Evolutionary conservation across 345 rosid species (phyloP).

Genomic region (Camelina hispida): DNA sequence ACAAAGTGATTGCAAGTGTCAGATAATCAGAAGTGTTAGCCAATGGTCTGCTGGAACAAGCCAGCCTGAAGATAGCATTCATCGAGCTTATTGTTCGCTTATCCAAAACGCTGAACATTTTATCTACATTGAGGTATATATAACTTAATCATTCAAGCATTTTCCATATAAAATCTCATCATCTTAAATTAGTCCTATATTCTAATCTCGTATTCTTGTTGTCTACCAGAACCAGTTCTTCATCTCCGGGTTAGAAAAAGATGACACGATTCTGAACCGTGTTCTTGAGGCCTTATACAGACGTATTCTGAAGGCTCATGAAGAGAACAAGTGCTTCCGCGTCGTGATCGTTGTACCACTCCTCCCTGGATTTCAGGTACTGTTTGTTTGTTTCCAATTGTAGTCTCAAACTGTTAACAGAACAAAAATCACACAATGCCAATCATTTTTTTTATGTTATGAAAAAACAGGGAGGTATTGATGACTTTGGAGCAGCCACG

Average conservation of each 20-base stretch:
- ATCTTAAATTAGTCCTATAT: neutral
- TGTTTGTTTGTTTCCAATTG: neutral
- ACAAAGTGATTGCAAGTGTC: conserved; percentile 68
- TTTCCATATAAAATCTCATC: neutral
- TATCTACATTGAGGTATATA: conserved; percentile 83
- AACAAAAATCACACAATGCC: neutral
- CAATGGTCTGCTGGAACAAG: conserved; percentile 95
- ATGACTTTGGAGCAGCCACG: conserved; percentile 92
- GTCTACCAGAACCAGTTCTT: conserved; percentile 83
- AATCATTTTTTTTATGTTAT: neutral
- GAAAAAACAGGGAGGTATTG: conserved; percentile 72
- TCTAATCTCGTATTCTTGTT: conserved; percentile 1
- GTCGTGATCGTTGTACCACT: conserved; percentile 84
- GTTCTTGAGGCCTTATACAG: conserved; percentile 71
- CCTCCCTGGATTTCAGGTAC: conserved; percentile 94
- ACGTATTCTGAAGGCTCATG: conserved; percentile 74
- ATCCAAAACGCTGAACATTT: conserved; percentile 85
- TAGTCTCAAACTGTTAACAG: neutral
- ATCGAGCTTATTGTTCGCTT: conserved; percentile 75
- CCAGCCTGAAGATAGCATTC: conserved; percentile 92
- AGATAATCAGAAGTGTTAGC: conserved; percentile 91
- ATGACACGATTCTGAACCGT: conserved; percentile 80
- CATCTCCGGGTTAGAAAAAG: conserved; percentile 85
- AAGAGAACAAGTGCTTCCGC: conserved; percentile 69
- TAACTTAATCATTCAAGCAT: conserved; percentile 7